phyloP scores from a whole-genome alignment of 2,329 filamentous ascomycete species.

The Epichloe uncinata region DNA sequence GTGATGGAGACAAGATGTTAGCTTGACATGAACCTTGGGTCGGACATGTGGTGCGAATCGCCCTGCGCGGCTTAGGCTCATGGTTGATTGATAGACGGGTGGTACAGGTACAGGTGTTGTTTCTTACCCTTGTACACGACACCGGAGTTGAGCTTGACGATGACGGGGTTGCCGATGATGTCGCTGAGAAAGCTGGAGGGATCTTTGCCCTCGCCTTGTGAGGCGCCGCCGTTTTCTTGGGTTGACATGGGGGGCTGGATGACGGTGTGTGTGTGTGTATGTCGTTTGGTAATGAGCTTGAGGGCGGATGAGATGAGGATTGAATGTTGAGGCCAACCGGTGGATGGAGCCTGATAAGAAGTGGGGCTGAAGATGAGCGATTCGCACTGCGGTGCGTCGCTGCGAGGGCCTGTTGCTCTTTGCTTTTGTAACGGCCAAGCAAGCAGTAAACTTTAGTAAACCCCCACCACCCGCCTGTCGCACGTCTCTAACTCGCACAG shows the following conservation, averaged over 20 bases:
- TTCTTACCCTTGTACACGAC: conserved; percentile 84
- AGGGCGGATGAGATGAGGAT: too few species aligned
- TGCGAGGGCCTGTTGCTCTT: too few species aligned
- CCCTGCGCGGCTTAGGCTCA: too few species aligned
- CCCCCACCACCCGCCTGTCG: not conserved
- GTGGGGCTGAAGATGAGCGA: not conserved
- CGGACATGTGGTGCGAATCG: not conserved
- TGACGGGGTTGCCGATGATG: conserved; percentile 88
- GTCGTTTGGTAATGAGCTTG: not conserved
- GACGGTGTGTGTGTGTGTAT: not conserved
- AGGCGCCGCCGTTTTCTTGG: conserved; percentile 55
- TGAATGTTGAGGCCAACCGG: not conserved
- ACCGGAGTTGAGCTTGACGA: conserved; percentile 96
- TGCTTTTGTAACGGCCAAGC: too few species aligned
- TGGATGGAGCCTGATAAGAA: not conserved
- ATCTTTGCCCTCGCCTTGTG: conserved; percentile 66
- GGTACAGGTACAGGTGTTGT: not conserved
- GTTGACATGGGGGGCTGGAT: conserved; percentile 3
- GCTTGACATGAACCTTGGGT: not conserved
- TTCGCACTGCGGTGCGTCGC: not conserved
- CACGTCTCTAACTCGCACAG: not conserved
- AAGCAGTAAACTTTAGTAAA: not conserved
- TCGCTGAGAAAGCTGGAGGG: conserved; percentile 87
- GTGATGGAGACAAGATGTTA: not conserved
- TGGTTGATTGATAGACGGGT: not conserved